Conservation (phyloP, 2,329 filamentous ascomycete genomes). For the Cladosporium sp. region DNA sequence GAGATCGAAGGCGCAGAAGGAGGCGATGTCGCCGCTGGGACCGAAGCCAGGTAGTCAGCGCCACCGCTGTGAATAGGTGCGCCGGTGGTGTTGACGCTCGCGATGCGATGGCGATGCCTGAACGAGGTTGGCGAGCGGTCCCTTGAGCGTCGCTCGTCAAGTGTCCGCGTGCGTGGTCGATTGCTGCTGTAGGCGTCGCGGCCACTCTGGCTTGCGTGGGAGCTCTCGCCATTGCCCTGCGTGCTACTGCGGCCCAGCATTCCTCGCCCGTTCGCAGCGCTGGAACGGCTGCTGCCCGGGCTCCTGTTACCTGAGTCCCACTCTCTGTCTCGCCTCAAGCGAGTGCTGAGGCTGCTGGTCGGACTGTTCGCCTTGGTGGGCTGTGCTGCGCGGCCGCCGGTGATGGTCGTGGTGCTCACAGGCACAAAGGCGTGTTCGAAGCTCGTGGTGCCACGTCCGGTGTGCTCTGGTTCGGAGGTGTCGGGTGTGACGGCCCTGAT, state of each 20-base stretch:
- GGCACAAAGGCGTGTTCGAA: slow-evolving; percentile 34
- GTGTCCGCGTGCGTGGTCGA: slow-evolving; percentile 52
- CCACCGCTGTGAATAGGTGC: slow-evolving; percentile 49
- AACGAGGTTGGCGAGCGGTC: slow-evolving; percentile 30
- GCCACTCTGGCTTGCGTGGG: slow-evolving; percentile 25
- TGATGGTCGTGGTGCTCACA: slow-evolving; percentile 30
- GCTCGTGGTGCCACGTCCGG: slow-evolving; percentile 31
- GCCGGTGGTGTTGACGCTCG: slow-evolving; percentile 67
- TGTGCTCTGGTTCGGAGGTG: slow-evolving; percentile 3
- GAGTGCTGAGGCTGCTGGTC: slow-evolving; percentile 12
- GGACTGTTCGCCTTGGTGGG: slow-evolving; percentile 4
- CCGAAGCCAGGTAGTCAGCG: slow-evolving; percentile 36
- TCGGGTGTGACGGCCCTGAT: slow-evolving; percentile 21
- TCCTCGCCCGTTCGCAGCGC: slow-evolving; percentile 23
- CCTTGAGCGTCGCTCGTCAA: slow-evolving; percentile 47
- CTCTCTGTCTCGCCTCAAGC: slow-evolving; percentile 24
- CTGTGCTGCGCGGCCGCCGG: slow-evolving; percentile 22
- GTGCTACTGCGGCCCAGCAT: slow-evolving; percentile 28
- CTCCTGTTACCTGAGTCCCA: slow-evolving; percentile 23
- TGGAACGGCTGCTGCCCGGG: slow-evolving; percentile 29
- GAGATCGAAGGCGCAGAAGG: slow-evolving; percentile 33
- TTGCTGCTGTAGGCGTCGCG: slow-evolving; percentile 25
- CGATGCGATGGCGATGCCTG: slow-evolving; percentile 58
- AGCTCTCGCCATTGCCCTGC: slow-evolving; percentile 29
- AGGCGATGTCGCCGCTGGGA: slow-evolving; percentile 30